Base-by-base conservation (phyloP, 2,329 filamentous ascomycete genomes). In the Alternaria sp. region DNA sequence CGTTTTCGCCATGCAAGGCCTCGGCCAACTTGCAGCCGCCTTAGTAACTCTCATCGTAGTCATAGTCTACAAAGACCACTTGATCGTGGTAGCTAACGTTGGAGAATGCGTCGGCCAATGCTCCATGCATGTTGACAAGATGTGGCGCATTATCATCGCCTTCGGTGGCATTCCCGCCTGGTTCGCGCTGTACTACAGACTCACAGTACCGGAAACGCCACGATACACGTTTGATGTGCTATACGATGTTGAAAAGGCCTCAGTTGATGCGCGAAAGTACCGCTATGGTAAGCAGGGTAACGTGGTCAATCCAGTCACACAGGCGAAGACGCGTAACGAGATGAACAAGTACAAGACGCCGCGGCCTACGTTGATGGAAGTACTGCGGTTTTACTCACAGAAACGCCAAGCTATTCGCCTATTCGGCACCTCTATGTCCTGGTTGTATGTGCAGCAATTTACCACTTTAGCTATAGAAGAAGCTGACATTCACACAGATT, bases 151-250 rank as follows among this genome's bases (percentile, higher is more conserved):
- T 13, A 85, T 96, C 52, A 92, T 96, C 74, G 92, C 92, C 12
- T 91, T 94, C 73, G 92, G 92, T 69, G 91, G 91, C 47, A 87
- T 96, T 9, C 92, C 92, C 3, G 92, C 90, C 46, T 92, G 89
- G 77, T 89, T 94, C 66, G 92, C 93, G 19, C 87, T 96, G 17
- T 96, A 96, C 84, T 96, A 92, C 81, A 90, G 92, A 66, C 86
- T 96, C 5, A 96, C 92, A 56, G 95, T 96, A 69, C 93, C 93
- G 23, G 93, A 96, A 82, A 95, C 92, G 32, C 92, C 93, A 56
- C 91, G 93, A 26, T 96, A 96, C 82, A 96, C 93, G 26, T 95
- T 96, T 72, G 92, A 96, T 75, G 87, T 96, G 21, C 86, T 88
- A 54, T 89, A 88, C 46, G 91, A 96, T 73, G 85, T 93, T 4